Evolutionary conservation across 805 yeast genomes (phyloP).

Genomic region (Metschnikowia arizonensis): DNA sequence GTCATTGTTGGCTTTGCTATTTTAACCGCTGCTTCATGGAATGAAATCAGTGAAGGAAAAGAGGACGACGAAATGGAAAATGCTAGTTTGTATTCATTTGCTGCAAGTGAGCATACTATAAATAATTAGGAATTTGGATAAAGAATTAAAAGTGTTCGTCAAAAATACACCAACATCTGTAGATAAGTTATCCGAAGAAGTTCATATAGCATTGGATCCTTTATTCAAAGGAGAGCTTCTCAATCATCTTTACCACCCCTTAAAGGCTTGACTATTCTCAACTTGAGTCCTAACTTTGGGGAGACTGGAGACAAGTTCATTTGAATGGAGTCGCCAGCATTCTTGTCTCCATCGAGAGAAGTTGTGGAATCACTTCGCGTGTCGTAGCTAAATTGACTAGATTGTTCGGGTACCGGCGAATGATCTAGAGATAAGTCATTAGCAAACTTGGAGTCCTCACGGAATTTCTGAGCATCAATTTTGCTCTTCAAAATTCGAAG

Average conservation of each 20-base stretch:
- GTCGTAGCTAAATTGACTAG: neutral
- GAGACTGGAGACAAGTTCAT: slow-evolving; percentile 19
- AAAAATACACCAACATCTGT: neutral
- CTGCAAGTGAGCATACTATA: slow-evolving; percentile 27
- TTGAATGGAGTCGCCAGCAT: neutral
- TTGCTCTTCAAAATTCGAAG: slow-evolving; percentile 22
- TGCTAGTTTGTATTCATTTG: slow-evolving; percentile 40
- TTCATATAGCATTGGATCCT: neutral
- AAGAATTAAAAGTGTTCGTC: slow-evolving; percentile 1
- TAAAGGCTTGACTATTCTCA: slow-evolving; percentile 59
- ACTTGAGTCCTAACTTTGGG: slow-evolving; percentile 47
- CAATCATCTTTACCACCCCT: slow-evolving; percentile 44
- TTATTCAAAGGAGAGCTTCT: neutral
- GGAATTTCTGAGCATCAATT: slow-evolving; percentile 15
- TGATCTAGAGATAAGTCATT: neutral
- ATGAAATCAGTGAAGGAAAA: slow-evolving; percentile 51
- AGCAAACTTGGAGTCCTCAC: slow-evolving; percentile 11
- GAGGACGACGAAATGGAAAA: slow-evolving; percentile 43
- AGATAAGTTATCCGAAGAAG: neutral
- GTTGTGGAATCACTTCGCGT: slow-evolving; percentile 1
- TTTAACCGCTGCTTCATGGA: slow-evolving; percentile 63
- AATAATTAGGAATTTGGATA: slow-evolving; percentile 6
- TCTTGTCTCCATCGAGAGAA: slow-evolving; percentile 4
- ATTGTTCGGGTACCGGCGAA: neutral
- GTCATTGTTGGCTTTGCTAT: slow-evolving; percentile 67